Evolutionary conservation across 768 basidiomycete genomes (phyloP).

Genomic region (Russula vinacea): DNA sequence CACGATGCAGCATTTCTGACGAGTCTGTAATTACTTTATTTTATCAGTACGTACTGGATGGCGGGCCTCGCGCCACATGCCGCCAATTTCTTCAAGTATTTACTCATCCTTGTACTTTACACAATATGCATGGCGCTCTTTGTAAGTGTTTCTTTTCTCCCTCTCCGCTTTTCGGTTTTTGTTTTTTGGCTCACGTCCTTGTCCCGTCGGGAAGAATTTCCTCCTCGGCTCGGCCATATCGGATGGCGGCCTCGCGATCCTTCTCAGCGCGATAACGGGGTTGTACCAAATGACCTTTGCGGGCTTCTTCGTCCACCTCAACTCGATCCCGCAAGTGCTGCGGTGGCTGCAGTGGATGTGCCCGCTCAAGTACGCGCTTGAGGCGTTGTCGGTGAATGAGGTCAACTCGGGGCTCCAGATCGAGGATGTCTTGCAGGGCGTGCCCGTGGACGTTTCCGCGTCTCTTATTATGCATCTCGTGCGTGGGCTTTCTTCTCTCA

Average conservation of each 20-base stretch:
- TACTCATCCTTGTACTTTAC: constrained; percentile 84
- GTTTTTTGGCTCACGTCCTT: not conserved
- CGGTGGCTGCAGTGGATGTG: constrained; percentile 93
- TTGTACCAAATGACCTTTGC: constrained; percentile 86
- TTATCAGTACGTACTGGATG: constrained; percentile 85
- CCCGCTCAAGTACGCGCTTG: constrained; percentile 77
- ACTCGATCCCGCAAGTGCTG: constrained; percentile 81
- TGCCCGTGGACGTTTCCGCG: constrained; percentile 78
- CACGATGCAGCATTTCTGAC: not conserved
- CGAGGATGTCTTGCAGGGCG: constrained; percentile 70
- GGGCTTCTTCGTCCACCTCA: constrained; percentile 89
- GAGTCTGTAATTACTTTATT: not conserved
- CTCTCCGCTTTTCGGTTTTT: constrained; percentile 1
- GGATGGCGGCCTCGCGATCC: constrained; percentile 88
- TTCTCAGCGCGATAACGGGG: constrained; percentile 73
- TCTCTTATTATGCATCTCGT: constrained; percentile 82
- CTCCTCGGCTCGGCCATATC: constrained; percentile 78
- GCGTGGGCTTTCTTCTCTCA: constrained; percentile 34
- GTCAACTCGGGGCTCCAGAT: constrained; percentile 88
- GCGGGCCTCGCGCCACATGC: constrained; percentile 79
- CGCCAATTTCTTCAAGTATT: constrained; percentile 89
- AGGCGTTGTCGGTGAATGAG: constrained; percentile 89
- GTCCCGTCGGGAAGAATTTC: constrained; percentile 62
- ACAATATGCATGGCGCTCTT: constrained; percentile 83
- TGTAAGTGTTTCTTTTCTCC: constrained; percentile 41